Evolutionary conservation across 2,329 filamentous ascomycete genomes (phyloP).

Genomic region (Myriosclerotinia scirpicola): DNA sequence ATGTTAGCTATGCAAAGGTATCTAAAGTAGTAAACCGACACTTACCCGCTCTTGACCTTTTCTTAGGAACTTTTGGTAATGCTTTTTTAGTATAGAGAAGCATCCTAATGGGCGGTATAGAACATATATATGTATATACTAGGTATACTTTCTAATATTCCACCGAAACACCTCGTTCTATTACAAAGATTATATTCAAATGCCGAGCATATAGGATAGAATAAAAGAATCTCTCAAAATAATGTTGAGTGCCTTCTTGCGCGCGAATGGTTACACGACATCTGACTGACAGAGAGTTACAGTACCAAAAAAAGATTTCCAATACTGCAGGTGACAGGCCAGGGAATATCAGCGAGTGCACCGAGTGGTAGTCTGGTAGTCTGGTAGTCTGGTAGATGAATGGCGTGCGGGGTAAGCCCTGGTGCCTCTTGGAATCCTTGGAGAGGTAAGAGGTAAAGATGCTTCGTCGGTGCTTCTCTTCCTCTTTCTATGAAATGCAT

Average conservation of each 20-base stretch:
- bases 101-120: conserved; percentile 44
- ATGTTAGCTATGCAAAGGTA: conserved; percentile 26
- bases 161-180: not conserved
- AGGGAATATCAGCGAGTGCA: conserved; percentile 6
- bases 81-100: conserved; percentile 59
- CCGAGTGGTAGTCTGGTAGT: not conserved
- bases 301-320: conserved; percentile 15
- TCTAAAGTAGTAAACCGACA: not conserved
- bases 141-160: not conserved
- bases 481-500: not conserved
- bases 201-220: conserved; percentile 1
- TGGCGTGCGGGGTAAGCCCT: conserved; percentile 18
- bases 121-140: not conserved
- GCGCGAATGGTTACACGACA: conserved; percentile 18
- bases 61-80: conserved; percentile 58
- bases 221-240: not conserved
- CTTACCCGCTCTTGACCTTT: conserved; percentile 59
- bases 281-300: not conserved
- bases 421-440: not conserved
- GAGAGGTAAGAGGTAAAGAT: not conserved
- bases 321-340: conserved; percentile 8
- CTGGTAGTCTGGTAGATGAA: not conserved
- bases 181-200: not conserved
- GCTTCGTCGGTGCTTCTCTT: not conserved
- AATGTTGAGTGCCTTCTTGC: conserved; percentile 4